These are phyloP conservation scores for Russula emetica DNA, from an alignment of 768 basidiomycete genomes.

Conservation along the genomic window DNA sequence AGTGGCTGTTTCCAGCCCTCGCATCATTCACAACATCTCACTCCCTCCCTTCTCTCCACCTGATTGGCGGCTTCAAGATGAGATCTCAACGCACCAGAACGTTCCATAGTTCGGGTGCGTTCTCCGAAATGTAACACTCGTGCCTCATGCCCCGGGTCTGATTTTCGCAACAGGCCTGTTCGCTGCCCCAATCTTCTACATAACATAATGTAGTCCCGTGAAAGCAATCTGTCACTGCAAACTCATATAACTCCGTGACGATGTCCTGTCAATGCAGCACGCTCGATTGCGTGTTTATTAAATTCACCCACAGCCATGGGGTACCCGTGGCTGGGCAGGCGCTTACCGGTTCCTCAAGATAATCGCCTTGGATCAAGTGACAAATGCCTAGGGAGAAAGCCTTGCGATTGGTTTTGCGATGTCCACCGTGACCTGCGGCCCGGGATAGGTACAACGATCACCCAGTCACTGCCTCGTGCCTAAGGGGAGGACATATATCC, in stretches of 20 bases:
- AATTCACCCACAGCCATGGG: conserved; percentile 5
- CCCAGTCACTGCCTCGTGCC: conserved; percentile 27
- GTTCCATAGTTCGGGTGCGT: conserved; percentile 17
- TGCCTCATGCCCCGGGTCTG: conserved; percentile 18
- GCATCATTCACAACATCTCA: neutral
- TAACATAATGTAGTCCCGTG: neutral
- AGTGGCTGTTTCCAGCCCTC: neutral
- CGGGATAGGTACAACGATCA: conserved; percentile 22
- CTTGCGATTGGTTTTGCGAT: conserved; percentile 18
- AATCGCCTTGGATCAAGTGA: conserved; percentile 23
- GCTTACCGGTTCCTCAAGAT: conserved; percentile 9
- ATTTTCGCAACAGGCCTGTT: neutral
- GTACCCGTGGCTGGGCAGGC: conserved; percentile 8
- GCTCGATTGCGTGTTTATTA: neutral
- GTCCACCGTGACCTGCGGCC: conserved; percentile 11
- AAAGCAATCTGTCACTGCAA: neutral
- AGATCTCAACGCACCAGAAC: conserved; percentile 10
- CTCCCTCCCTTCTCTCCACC: neutral
- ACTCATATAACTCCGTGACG: neutral
- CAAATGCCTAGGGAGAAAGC: conserved; percentile 23
- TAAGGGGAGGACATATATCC: conserved; percentile 27
- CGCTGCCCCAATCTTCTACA: neutral
- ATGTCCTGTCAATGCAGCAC: neutral
- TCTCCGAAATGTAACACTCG: neutral
- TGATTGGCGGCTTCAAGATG: conserved; percentile 13